Evolutionary conservation across 257 asterid species (phyloP), one percentile per base, ranked within the genome.

Genomic region (Lycium ferocissimum): DNA sequence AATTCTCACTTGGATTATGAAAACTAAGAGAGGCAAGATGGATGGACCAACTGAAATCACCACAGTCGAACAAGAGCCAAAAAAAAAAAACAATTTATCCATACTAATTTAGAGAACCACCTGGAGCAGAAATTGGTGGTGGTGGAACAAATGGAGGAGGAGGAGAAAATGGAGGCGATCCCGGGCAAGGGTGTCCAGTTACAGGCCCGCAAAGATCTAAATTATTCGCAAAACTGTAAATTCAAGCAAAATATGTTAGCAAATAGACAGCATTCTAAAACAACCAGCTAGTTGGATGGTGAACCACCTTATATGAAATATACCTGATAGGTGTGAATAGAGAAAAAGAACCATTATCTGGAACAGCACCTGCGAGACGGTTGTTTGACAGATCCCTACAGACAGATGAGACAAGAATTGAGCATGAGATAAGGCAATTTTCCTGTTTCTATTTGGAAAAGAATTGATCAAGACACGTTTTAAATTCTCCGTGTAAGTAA

Each of bases 161-260:
- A 79, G 99, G 99, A 86, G 99, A 96, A 87, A 96, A 96, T 66
- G 99, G 99, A 84, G 99, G 99, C 80, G 99, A 95, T 85, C 99
- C 99, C 5, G 99, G 99, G 91, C 99, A 96, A 61, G 99, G 99
- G 37, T 90, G 92, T 81, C 99, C 98, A 61, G 99, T 96, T 83
- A 96, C 99, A 5, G 98, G 95, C 83, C 99, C 99, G 18, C 99
- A 96, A 12, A 96, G 93, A 83, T 92, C 94, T 92, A 94, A 89
- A 87, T 96, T 96, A 91, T 96, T 96, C 15, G 99, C 98, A 89
- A 96, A 96, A 94, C 99, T 96, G 95, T 59, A 67, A 83, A 84
- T 5, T 37, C 69, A 81, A 85, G 84, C 43, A 63, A 61, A 69
- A 59, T 33, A 79, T 33, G 65, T 91, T 73, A 86, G 88, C 47